These are phyloP conservation scores for Russula brevipes DNA, from an alignment of 768 basidiomycete genomes.

Conservation along the genomic window DNA sequence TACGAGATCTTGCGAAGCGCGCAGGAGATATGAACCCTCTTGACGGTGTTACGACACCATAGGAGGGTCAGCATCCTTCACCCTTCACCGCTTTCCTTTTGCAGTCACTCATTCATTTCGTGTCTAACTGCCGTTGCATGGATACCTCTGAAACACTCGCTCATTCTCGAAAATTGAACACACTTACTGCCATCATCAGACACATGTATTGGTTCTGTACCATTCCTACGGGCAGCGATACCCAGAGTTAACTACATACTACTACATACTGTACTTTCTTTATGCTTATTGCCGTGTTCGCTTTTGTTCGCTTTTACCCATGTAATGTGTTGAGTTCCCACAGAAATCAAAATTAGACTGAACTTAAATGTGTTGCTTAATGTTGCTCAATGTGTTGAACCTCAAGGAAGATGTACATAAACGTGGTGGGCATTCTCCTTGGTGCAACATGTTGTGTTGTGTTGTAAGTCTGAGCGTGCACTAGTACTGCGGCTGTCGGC, in stretches of 20 bases:
- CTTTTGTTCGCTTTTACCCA: conserved; percentile 4
- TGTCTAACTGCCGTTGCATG: not conserved
- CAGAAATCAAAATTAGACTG: not conserved
- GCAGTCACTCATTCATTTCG: conserved; percentile 1
- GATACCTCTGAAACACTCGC: conserved; percentile 8
- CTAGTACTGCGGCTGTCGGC: no score
- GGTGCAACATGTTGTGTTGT: no score
- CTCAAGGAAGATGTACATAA: no score
- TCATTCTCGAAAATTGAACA: conserved; percentile 5
- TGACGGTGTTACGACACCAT: not conserved
- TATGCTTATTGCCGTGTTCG: conserved; percentile 7
- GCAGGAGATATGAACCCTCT: conserved; percentile 5
- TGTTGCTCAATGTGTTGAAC: no score
- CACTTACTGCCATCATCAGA: conserved; percentile 4
- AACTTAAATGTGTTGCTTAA: not conserved
- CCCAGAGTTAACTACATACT: conserved; percentile 5
- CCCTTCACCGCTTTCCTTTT: not conserved
- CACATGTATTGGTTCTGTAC: conserved; percentile 16
- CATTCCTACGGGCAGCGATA: conserved; percentile 10
- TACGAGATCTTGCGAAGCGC: conserved; percentile 10
- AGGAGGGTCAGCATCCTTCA: not conserved
- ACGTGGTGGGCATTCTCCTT: no score
- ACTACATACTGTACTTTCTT: not conserved
- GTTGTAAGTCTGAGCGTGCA: no score
- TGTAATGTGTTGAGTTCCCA: not conserved